Conservation (phyloP, 2,329 filamentous ascomycete genomes). For the Rhynchosporium agropyri region DNA sequence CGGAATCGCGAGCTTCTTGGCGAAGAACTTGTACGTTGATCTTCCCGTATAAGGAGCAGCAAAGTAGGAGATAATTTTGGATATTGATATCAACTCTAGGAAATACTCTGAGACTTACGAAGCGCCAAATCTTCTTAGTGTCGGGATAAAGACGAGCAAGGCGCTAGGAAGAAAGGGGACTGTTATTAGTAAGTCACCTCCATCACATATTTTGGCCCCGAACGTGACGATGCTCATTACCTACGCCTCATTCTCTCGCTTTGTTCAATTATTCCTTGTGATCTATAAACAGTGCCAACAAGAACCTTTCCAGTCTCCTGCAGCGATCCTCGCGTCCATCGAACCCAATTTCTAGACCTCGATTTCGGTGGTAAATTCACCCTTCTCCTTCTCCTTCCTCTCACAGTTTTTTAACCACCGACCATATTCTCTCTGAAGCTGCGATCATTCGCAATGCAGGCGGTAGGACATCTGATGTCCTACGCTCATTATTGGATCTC, state of each 20-base stretch:
- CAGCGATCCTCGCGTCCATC: slow-evolving; percentile 19
- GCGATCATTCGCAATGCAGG: slow-evolving; percentile 29
- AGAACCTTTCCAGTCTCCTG: slow-evolving; percentile 23
- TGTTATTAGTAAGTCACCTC: slow-evolving; percentile 18
- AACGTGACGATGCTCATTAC: not conserved
- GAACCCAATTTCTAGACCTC: slow-evolving; percentile 21
- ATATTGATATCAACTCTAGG: not conserved
- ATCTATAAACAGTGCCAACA: not conserved
- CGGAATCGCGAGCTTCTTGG: slow-evolving; percentile 12
- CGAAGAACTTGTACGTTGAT: slow-evolving; percentile 12
- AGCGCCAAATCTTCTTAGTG: slow-evolving; percentile 9
- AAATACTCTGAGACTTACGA: slow-evolving; percentile 22
- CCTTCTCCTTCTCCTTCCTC: not conserved
- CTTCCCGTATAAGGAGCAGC: no score
- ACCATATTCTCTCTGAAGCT: slow-evolving; percentile 12
- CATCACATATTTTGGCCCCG: not conserved
- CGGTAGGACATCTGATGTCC: slow-evolving; percentile 19
- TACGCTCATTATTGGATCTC: slow-evolving; percentile 15
- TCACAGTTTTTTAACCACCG: not conserved
- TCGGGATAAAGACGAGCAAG: slow-evolving; percentile 14
- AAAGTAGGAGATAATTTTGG: not conserved
- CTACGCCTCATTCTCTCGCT: not conserved
- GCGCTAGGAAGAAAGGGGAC: slow-evolving; percentile 19
- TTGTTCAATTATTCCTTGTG: not conserved
- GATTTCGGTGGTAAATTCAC: slow-evolving; percentile 20